These are phyloP conservation scores for Nosema muscidifuracis DNA, from an alignment of 371 early-diverging fungal species.

Conservation along the genomic window DNA sequence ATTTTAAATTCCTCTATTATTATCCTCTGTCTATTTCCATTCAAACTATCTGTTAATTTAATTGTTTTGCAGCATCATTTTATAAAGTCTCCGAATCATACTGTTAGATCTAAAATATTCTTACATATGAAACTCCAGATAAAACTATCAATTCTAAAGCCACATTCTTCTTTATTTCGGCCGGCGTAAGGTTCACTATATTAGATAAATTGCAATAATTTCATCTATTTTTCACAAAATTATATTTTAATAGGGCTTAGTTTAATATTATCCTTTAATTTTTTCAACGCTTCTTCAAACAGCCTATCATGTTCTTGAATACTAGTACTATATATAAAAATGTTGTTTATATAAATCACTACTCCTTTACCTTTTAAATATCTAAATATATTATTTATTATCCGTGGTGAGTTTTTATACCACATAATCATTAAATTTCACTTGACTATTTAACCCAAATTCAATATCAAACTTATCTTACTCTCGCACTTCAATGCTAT, in stretches of 20 bases:
- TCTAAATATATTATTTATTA: conserved; percentile 37
- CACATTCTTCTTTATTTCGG: conserved; percentile 24
- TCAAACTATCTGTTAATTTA: conserved; percentile 9
- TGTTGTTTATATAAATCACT: conserved; percentile 15
- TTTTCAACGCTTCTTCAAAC: background rate
- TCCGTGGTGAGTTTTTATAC: conserved; percentile 44
- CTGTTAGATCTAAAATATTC: background rate
- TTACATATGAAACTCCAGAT: background rate
- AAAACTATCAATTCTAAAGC: conserved; percentile 13
- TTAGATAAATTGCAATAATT: conserved; percentile 33
- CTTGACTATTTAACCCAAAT: background rate
- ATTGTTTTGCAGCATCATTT: conserved; percentile 12
- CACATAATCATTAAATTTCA: conserved; percentile 34
- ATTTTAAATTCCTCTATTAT: background rate
- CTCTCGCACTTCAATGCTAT: conserved; percentile 28
- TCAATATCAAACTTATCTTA: conserved; percentile 42
- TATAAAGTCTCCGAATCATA: conserved; percentile 3
- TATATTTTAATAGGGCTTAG: conserved; percentile 35
- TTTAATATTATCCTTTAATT: background rate
- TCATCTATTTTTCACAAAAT: conserved; percentile 10
- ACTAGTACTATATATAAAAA: conserved; percentile 12
- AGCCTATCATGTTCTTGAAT: conserved; percentile 10
- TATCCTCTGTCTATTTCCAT: conserved; percentile 21
- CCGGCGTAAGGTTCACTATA: background rate
- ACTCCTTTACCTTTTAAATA: conserved; percentile 13